phyloP scores from a whole-genome alignment of 2,329 filamentous ascomycete genomes.

The Macrophomina pseudophaseolina region DNA sequence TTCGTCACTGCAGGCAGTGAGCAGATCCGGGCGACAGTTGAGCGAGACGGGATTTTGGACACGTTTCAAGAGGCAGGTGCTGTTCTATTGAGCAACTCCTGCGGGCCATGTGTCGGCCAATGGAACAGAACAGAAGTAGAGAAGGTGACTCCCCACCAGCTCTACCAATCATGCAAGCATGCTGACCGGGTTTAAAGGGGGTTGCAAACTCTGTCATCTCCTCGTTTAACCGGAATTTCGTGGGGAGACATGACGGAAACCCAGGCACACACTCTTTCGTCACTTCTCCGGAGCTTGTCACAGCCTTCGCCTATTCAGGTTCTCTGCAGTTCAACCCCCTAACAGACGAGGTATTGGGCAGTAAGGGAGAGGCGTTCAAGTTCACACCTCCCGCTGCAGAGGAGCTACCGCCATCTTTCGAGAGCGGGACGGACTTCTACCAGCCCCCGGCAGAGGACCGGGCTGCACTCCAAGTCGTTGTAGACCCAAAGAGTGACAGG shows the following conservation, averaged over 20 bases:
- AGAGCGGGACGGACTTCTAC: constrained; percentile 34
- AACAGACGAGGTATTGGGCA: constrained; percentile 30
- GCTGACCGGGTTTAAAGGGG: constrained; percentile 25
- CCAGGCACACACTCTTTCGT: constrained; percentile 57
- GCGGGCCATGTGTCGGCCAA: constrained; percentile 44
- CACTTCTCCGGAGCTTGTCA: constrained; percentile 54
- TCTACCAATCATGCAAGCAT: neutral
- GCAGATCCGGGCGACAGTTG: constrained; percentile 40
- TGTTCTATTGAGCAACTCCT: constrained; percentile 41
- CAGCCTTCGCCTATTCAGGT: constrained; percentile 38
- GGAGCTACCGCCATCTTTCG: constrained; percentile 37
- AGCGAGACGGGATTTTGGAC: constrained; percentile 38
- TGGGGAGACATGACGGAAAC: constrained; percentile 45
- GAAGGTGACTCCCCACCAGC: neutral
- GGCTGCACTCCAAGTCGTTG: constrained; percentile 32
- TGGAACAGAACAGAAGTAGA: constrained; percentile 44
- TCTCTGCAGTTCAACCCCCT: constrained; percentile 37
- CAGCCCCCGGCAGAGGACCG: constrained; percentile 34
- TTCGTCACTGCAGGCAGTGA: constrained; percentile 44
- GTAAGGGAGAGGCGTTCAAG: constrained; percentile 29
- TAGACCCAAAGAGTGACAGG: constrained; percentile 38
- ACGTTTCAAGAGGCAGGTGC: constrained; percentile 38
- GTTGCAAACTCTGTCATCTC: constrained; percentile 43
- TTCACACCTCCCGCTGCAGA: constrained; percentile 37
- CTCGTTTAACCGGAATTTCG: constrained; percentile 47